Conservation (phyloP, 2,329 filamentous ascomycete species). For the Rhinocladiella mackenziei region DNA sequence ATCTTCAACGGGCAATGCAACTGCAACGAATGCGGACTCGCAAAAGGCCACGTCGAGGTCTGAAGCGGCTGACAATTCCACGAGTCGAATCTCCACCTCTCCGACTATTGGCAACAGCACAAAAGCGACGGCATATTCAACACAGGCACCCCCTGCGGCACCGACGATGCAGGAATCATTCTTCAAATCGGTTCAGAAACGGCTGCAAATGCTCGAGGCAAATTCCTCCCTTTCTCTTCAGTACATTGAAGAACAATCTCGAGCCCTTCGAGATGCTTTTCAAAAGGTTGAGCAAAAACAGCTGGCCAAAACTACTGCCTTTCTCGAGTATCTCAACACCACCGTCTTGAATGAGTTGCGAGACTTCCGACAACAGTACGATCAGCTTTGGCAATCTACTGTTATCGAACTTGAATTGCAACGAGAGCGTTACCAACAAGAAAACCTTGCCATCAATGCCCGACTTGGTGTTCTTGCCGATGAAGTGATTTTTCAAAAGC, state of each 20-base stretch:
- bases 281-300: constrained; percentile 83
- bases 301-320: constrained; percentile 73
- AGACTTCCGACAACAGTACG: constrained; percentile 77
- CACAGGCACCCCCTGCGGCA: constrained; percentile 52
- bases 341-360: constrained; percentile 80
- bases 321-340: constrained; percentile 78
- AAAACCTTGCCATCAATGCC: constrained; percentile 75
- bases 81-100: constrained; percentile 8
- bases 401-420: constrained; percentile 87
- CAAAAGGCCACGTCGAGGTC: constrained; percentile 6
- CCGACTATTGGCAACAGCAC: constrained; percentile 14
- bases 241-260: constrained; percentile 95
- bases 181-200: constrained; percentile 94
- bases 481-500: constrained; percentile 77
- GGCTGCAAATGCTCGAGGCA: constrained; percentile 81
- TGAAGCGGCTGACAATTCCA: constrained; percentile 9
- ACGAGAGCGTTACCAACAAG: constrained; percentile 74
- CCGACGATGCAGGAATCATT: constrained; percentile 95
- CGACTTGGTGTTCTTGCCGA: constrained; percentile 88
- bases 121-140: constrained; percentile 38
- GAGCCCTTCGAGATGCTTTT: constrained; percentile 81
- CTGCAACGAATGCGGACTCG: neutral
- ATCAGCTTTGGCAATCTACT: constrained; percentile 94
- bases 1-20: neutral
- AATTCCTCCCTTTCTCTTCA: constrained; percentile 90